These are phyloP conservation scores for Collybia mongolica DNA, from an alignment of 768 basidiomycete species.

Conservation along the genomic window DNA sequence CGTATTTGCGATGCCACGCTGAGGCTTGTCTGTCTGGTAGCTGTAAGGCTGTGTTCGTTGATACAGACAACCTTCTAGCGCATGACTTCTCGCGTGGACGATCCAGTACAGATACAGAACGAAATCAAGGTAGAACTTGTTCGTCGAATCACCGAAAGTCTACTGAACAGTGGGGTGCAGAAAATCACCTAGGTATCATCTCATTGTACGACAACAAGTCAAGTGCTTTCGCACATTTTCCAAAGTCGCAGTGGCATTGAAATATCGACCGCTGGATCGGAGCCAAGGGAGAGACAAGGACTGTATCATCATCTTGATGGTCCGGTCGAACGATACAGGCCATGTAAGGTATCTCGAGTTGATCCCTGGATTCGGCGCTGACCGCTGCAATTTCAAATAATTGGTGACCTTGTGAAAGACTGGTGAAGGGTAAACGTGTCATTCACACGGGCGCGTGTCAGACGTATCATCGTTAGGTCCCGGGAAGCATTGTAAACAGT, in stretches of 20 bases:
- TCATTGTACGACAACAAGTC: slow-evolving; percentile 95
- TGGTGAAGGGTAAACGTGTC: slow-evolving; percentile 97
- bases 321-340: slow-evolving; percentile 79
- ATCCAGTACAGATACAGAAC: slow-evolving; percentile 93
- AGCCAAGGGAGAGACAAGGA: slow-evolving; percentile 97
- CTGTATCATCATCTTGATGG: slow-evolving; percentile 90
- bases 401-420: slow-evolving; percentile 92
- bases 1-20: background rate
- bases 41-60: slow-evolving; percentile 93
- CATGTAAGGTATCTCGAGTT: slow-evolving; percentile 47
- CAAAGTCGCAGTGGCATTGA: slow-evolving; percentile 61
- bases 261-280: slow-evolving; percentile 87
- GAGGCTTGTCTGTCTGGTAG: too few species aligned
- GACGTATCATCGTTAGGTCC: slow-evolving; percentile 91
- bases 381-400: too few species aligned
- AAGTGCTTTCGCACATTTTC: slow-evolving; percentile 73
- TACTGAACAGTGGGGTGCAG: slow-evolving; percentile 64
- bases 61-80: slow-evolving; percentile 83
- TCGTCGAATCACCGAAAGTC: slow-evolving; percentile 63
- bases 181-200: slow-evolving; percentile 82
- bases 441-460: slow-evolving; percentile 89
- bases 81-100: slow-evolving; percentile 80
- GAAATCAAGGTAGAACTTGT: slow-evolving; percentile 71
- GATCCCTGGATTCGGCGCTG: too few species aligned
- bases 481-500: slow-evolving; percentile 67